Percentiles rank a stretch among this genome's conserved stretches.
Evolutionary conservation across 768 basidiomycete species (phyloP).

Genomic region (Panellus pusillus): DNA sequence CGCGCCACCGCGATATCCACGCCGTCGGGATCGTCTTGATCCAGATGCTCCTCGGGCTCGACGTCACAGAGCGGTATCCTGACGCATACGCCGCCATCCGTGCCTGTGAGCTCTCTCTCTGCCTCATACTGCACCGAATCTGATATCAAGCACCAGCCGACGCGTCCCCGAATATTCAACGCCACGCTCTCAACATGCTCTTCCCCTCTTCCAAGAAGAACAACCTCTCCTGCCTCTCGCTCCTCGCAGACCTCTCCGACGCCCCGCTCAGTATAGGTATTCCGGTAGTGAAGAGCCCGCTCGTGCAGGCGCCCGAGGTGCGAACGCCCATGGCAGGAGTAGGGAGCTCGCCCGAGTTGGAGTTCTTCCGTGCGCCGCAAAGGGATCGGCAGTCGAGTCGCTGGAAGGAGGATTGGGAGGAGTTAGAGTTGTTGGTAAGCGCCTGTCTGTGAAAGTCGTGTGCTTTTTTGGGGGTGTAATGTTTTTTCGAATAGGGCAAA

Average conservation of each 20-base stretch:
- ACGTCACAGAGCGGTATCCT: conserved; percentile 56
- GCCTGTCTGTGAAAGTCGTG: background rate
- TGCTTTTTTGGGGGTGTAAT: conserved; percentile 1
- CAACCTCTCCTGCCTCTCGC: conserved; percentile 52
- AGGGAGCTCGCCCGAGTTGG: conserved; percentile 63
- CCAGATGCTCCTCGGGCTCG: conserved; percentile 83
- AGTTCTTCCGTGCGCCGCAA: conserved; percentile 53
- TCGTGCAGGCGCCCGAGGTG: conserved; percentile 30
- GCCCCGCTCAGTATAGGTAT: conserved; percentile 30
- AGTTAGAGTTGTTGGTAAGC: conserved; percentile 77
- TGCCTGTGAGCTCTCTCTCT: conserved; percentile 42
- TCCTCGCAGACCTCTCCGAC: conserved; percentile 60
- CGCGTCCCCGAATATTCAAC: conserved; percentile 52
- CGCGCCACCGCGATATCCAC: conserved; percentile 80
- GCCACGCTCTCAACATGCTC: conserved; percentile 61
- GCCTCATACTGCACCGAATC: background rate
- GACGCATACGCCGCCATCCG: conserved; percentile 60
- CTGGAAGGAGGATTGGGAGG: conserved; percentile 95
- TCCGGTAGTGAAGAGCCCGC: conserved; percentile 27
- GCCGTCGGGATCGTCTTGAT: conserved; percentile 74
- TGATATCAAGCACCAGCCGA: conserved; percentile 30
- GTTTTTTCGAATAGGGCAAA: conserved; percentile 61
- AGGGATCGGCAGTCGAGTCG: conserved; percentile 61
- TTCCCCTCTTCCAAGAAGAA: conserved; percentile 52
- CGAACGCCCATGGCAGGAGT: conserved; percentile 48